Base-by-base conservation (phyloP, 192 early-diverging fungal genomes). In the Coemansia sp. region DNA sequence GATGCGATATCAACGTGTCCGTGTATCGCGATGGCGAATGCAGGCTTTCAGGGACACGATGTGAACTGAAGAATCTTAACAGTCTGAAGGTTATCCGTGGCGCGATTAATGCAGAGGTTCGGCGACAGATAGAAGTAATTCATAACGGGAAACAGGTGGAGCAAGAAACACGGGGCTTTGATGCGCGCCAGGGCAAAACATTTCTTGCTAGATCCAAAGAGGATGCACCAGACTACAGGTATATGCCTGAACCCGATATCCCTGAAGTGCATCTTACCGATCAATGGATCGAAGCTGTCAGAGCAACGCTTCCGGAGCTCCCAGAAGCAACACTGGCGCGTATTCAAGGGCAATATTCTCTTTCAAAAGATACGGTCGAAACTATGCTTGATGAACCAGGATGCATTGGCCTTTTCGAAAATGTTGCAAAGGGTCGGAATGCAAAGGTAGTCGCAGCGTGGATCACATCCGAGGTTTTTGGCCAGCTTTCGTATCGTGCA, bases 1-100 rank as follows among this genome's bases (percentile, higher is more conserved):
- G 96, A 32, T 94, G 92, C 58, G 96, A 98, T 81, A 91, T 96
- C 56, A 98, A 98, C 65, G 91, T 98, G 9, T 96, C 94, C 2
- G 93, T 96, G 7, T 61, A 72, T 52, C 87, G 86, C 54, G 67
- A 82, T 45, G 63, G 67, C 8, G 69, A 68, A 6, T 79, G 77
- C 15, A 75, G 79, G 43, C 71, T 85, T 0, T 89, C 86, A 56
- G 89, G 90, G 9, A 84, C 84, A 9, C 81, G 91, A 6, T 91
- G 90, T 66, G 92, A 94, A 64, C 70, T 94, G 26, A 94, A 94
- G 60, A 94, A 94, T 67, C 67, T 94, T 21, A 93, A 92, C 67
- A 92, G 90, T 52, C 72, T 94, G 11, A 87, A 87, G 56, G 84
- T 87, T 10, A 75, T 94, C 18, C 76, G 86, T 40, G 74, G 81